These are phyloP conservation scores for Penicillium decumbens DNA, from an alignment of 2,329 filamentous ascomycete genomes.

Conservation along the genomic window DNA sequence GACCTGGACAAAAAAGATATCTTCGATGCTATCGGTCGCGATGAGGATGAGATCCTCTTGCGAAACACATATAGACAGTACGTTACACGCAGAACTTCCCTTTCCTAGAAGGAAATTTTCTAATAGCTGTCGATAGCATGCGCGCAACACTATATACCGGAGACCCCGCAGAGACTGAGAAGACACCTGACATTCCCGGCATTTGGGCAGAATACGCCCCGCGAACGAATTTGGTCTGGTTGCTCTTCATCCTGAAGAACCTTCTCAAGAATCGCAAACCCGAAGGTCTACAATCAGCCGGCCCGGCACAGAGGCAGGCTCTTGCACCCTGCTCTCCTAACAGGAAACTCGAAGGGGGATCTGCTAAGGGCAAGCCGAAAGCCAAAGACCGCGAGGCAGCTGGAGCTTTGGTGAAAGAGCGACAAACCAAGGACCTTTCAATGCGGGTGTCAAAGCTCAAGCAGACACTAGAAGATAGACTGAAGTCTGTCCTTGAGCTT, in stretches of 20 bases:
- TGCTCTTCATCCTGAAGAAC: slow-evolving; percentile 57
- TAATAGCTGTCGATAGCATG: slow-evolving; percentile 30
- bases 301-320: slow-evolving; percentile 23
- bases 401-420: slow-evolving; percentile 3
- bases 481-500: slow-evolving; percentile 33
- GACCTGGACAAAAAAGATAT: slow-evolving; percentile 43
- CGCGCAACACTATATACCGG: slow-evolving; percentile 41
- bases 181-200: slow-evolving; percentile 31
- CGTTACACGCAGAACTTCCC: slow-evolving; percentile 8
- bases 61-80: slow-evolving; percentile 43
- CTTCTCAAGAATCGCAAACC: slow-evolving; percentile 44
- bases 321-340: slow-evolving; percentile 35
- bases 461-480: slow-evolving; percentile 30
- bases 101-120: neutral
- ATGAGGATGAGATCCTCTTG: slow-evolving; percentile 40
- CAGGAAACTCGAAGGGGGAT: slow-evolving; percentile 14
- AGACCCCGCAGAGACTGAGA: slow-evolving; percentile 40
- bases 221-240: slow-evolving; percentile 60
- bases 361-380: slow-evolving; percentile 4
- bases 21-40: slow-evolving; percentile 40
- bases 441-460: slow-evolving; percentile 24
- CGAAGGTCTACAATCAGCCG: slow-evolving; percentile 10
- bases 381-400: slow-evolving; percentile 1
- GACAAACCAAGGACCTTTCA: slow-evolving; percentile 12
- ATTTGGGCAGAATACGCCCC: slow-evolving; percentile 56